Base-by-base conservation (phyloP, 352 stramenopile species). In the Thraustochytrium sp. region DNA sequence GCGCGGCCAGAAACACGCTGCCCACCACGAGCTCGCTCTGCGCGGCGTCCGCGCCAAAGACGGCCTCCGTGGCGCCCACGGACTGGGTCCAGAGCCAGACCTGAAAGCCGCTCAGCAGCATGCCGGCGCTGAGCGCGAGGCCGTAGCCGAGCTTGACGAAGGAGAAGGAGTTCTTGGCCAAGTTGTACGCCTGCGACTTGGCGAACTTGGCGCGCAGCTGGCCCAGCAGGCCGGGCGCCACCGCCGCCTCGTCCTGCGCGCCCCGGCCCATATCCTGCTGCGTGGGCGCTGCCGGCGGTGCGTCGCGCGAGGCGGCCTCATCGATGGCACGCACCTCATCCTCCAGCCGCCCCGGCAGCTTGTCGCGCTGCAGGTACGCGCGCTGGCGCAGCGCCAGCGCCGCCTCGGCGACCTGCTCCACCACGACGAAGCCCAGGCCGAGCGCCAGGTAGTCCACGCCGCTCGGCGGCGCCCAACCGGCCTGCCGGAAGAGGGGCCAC, bases 101-200 rank as follows among this genome's bases (percentile, higher is more conserved):
- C 62, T 97, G 85, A 76, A 97, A 96, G 40, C 96, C 96, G 3
- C 95, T 80, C 29, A 98, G 74, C 31, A 98, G 86, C 75, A 98
- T 92, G 13, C 82, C 86, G 4, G 95, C 91, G 38, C 89, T 90
- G 76, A 98, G 92, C 26, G 92, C 44, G 62, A 94, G 89, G 13
- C 89, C 88, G 88, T 98, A 98, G 8, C 88, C 88, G 49, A 89
- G 92, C 13, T 90, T 92, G 38, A 99, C 84, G 75, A 98, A 95
- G 29, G 90, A 92, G 84, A 98, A 98, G 59, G 92, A 89, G 86
- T 96, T 97, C 89, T 98, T 98, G 87, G 98, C 95, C 16, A 98
- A 88, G 18, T 94, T 93, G 87, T 99, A 99, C 8, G 91, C 88
- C 87, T 96, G 93, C 38, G 93, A 94, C 75, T 91, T 94, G 85